phyloP scores from a whole-genome alignment of 2,329 filamentous ascomycete species.

The Paecilomyces dactylethromorphus region DNA sequence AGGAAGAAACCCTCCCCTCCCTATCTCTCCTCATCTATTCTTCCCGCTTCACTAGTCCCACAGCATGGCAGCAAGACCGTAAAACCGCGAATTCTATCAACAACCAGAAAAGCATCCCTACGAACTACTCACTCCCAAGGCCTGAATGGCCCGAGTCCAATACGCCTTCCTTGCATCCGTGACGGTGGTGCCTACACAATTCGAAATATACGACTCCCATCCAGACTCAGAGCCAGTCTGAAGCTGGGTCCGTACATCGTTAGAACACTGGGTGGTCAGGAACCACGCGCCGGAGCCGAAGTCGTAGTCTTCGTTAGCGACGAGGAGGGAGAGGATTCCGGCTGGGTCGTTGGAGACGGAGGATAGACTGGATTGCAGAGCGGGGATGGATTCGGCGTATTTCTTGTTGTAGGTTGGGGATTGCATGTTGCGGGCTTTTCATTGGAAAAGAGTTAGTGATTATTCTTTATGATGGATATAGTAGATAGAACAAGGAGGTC shows the following conservation, averaged over 20 bases:
- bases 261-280: slow-evolving; percentile 47
- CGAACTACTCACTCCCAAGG: slow-evolving; percentile 23
- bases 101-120: neutral
- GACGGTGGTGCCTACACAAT: slow-evolving; percentile 47
- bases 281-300: slow-evolving; percentile 60
- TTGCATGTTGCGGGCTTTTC: slow-evolving; percentile 56
- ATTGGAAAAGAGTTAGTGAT: neutral
- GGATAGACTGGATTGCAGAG: slow-evolving; percentile 29
- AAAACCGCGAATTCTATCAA: neutral
- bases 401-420: slow-evolving; percentile 47
- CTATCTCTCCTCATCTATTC: no score
- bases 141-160: slow-evolving; percentile 44
- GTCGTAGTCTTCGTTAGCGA: slow-evolving; percentile 41
- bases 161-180: slow-evolving; percentile 42
- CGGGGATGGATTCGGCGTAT: slow-evolving; percentile 47
- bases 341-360: slow-evolving; percentile 32
- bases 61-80: no score
- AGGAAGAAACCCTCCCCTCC: neutral
- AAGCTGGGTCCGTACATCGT: slow-evolving; percentile 38
- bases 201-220: slow-evolving; percentile 47
- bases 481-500: no score
- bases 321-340: slow-evolving; percentile 45
- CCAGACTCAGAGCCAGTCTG: slow-evolving; percentile 42
- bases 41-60: no score
- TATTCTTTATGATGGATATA: no score